These are phyloP conservation scores for Plasmodium falciparum DNA, from an alignment of 169 alveolate genomes.

Conservation along the genomic window DNA sequence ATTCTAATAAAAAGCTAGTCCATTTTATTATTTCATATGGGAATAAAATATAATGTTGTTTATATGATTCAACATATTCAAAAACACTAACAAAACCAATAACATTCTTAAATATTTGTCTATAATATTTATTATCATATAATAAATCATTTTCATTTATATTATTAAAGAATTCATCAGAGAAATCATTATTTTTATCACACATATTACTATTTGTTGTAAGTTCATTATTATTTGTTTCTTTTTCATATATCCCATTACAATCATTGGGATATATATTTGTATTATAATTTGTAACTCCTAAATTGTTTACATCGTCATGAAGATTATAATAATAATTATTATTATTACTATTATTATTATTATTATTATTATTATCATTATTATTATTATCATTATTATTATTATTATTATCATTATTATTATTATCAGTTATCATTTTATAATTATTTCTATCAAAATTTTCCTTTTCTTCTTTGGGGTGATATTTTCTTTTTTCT, in stretches of 20 bases:
- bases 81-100: slow-evolving; percentile 81
- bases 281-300: not conserved
- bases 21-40: slow-evolving; percentile 89
- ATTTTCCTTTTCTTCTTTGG: not conserved
- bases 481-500: not conserved
- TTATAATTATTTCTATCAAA: not conserved
- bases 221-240: not conserved
- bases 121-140: slow-evolving; percentile 60
- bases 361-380: not conserved
- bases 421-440: not conserved
- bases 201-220: too few relatives aligned
- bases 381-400: too few relatives aligned
- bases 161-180: not conserved
- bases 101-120: slow-evolving; percentile 77
- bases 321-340: not conserved
- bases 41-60: slow-evolving; percentile 86
- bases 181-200: not conserved
- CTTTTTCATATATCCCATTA: not conserved
- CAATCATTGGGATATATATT: not conserved
- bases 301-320: not conserved
- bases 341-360: not conserved
- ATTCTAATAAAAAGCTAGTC: slow-evolving; percentile 81
- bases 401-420: too few relatives aligned
- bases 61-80: slow-evolving; percentile 42
- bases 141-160: slow-evolving; percentile 8